Conservation (phyloP, 2,329 filamentous ascomycete genomes). For the Podosphaera xanthii region DNA sequence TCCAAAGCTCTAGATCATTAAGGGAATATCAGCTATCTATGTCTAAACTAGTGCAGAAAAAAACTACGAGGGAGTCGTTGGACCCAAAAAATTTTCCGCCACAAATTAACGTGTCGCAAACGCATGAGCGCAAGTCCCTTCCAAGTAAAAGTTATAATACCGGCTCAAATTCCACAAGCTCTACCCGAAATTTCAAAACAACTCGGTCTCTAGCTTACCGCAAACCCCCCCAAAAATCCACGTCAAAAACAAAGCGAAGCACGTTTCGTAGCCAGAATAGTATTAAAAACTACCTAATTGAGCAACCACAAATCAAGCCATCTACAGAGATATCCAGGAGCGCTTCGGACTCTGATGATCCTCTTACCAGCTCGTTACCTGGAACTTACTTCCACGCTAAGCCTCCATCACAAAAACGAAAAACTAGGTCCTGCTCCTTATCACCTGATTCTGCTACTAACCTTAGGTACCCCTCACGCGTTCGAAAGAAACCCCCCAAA, state of each 20-base stretch:
- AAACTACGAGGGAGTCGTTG: not conserved
- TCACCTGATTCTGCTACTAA: not conserved
- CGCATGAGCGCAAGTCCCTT: not conserved
- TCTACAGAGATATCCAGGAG: not conserved
- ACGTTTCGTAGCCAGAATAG: not conserved
- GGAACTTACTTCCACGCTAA: not conserved
- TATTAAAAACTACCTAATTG: not conserved
- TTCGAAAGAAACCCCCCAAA: not conserved
- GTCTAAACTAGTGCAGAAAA: not conserved
- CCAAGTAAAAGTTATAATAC: not conserved
- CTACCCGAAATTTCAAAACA: not conserved
- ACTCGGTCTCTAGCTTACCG: not conserved
- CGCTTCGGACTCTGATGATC: not conserved
- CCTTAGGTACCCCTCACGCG: not conserved
- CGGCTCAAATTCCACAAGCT: not conserved
- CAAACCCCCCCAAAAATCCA: not conserved
- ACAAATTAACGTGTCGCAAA: not conserved
- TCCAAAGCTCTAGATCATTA: not conserved
- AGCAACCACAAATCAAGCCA: not conserved
- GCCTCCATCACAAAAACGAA: not conserved
- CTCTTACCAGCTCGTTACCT: not conserved
- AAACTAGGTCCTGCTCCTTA: not conserved
- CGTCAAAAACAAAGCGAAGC: not conserved
- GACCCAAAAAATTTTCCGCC: too few relatives aligned
- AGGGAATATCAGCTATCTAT: too few relatives aligned